phyloP scores from a whole-genome alignment of 495 filamentous ascomycete species.

The Aspergillus incahuasiensis region DNA sequence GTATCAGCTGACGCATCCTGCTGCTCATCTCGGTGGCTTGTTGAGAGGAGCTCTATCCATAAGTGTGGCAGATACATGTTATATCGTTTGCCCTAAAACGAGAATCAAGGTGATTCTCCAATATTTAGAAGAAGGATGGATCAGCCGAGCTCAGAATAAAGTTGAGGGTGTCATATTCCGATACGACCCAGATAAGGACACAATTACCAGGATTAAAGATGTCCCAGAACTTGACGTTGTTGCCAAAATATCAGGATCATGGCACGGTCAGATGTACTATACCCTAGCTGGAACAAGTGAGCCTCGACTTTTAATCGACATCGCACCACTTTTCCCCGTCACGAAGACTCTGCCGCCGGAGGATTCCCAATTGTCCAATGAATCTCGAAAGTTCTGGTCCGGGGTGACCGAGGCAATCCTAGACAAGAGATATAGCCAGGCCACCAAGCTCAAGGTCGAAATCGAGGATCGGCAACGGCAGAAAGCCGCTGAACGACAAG shows the following conservation, averaged over 20 bases:
- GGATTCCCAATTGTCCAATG: conserved; percentile 76
- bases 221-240: conserved; percentile 79
- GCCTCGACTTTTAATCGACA: conserved; percentile 75
- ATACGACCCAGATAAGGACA: conserved; percentile 78
- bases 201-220: conserved; percentile 71
- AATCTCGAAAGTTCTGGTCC: conserved; percentile 85
- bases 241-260: conserved; percentile 76
- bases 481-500: conserved; percentile 73
- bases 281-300: conserved; percentile 54
- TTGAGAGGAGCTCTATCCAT: conserved; percentile 78
- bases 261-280: conserved; percentile 70
- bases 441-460: conserved; percentile 82
- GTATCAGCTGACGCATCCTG: conserved; percentile 91
- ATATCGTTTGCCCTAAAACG: conserved; percentile 79
- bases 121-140: conserved; percentile 92
- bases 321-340: conserved; percentile 70
- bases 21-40: conserved; percentile 86
- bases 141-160: conserved; percentile 83
- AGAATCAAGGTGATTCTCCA: conserved; percentile 85
- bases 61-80: conserved; percentile 82
- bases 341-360: conserved; percentile 73
- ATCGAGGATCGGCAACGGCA: conserved; percentile 86
- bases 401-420: conserved; percentile 83
- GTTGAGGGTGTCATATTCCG: conserved; percentile 88
- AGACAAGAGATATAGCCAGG: conserved; percentile 74